Percentiles rank a stretch among this genome's conserved stretches.
Evolutionary conservation across 2,329 filamentous ascomycete genomes (phyloP).

Genomic region (Coniella vitis): DNA sequence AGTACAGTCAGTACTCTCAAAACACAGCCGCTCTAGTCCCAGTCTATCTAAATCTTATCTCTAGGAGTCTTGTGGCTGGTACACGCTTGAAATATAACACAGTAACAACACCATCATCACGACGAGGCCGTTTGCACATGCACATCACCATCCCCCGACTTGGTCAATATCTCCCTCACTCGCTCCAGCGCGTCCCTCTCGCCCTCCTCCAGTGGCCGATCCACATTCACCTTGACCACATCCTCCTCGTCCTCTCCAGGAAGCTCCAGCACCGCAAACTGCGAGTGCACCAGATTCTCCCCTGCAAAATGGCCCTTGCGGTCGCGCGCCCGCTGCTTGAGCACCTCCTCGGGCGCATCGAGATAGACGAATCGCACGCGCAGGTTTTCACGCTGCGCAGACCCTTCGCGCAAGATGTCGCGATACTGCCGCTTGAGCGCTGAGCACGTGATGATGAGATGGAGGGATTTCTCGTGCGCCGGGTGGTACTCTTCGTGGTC

Average conservation of each 20-base stretch:
- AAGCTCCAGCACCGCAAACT: conserved; percentile 61
- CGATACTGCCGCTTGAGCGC: conserved; percentile 73
- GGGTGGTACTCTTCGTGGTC: conserved; percentile 37
- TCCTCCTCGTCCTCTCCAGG: conserved; percentile 44
- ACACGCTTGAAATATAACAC: no score
- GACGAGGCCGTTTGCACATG: no score
- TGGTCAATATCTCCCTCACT: conserved; percentile 16
- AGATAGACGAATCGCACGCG: conserved; percentile 68
- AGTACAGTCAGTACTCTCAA: no score
- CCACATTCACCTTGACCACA: conserved; percentile 46
- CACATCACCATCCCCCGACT: neutral
- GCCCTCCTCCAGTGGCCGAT: conserved; percentile 36
- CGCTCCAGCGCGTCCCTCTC: conserved; percentile 33
- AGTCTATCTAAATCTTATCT: no score
- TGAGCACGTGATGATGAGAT: conserved; percentile 72
- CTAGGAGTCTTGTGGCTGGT: no score
- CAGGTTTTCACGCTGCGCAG: conserved; percentile 46
- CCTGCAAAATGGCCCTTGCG: conserved; percentile 71
- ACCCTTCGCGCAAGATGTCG: conserved; percentile 56
- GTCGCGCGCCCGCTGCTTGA: conserved; percentile 54
- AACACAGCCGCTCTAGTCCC: no score
- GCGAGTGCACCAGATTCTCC: conserved; percentile 64
- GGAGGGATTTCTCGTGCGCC: conserved; percentile 33
- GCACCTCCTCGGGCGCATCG: conserved; percentile 53
- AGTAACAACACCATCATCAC: no score